A percentile compares a stretch with the other conserved stretches of the same genome.
Evolutionary conservation across 2,329 filamentous ascomycete species (phyloP).

Genomic region (Cladophialophora immunda): DNA sequence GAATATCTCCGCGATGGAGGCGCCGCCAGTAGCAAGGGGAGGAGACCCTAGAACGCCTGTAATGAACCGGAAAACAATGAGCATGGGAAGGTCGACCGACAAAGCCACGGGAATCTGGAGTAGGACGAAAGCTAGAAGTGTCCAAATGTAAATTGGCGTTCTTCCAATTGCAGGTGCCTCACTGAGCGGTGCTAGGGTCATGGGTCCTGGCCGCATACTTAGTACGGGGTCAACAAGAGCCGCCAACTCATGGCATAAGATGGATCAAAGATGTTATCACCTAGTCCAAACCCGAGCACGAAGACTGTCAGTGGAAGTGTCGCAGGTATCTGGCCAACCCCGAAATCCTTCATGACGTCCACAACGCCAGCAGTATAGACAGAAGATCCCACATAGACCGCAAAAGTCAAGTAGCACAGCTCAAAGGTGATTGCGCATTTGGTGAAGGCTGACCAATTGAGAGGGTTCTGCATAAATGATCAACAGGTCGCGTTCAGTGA

Average conservation of each 20-base stretch:
- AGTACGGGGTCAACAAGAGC: neutral
- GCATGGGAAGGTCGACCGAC: conserved; percentile 61
- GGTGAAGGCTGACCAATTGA: conserved; percentile 56
- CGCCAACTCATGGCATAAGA: neutral
- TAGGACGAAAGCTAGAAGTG: conserved; percentile 59
- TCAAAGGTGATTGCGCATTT: conserved; percentile 56
- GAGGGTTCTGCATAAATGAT: conserved; percentile 48
- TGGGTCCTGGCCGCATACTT: conserved; percentile 42
- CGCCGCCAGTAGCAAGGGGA: conserved; percentile 56
- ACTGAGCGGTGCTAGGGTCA: conserved; percentile 55
- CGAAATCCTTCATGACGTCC: conserved; percentile 54
- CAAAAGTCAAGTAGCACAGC: conserved; percentile 59
- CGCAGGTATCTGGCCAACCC: conserved; percentile 55
- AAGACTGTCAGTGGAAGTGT: conserved; percentile 61
- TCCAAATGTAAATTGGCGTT: conserved; percentile 59
- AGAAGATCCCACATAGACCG: conserved; percentile 61
- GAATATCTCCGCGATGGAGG: conserved; percentile 56
- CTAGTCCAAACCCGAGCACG: conserved; percentile 56
- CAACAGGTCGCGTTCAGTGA: neutral
- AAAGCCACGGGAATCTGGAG: conserved; percentile 59
- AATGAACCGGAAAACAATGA: conserved; percentile 62
- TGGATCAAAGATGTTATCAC: conserved; percentile 34
- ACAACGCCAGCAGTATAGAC: conserved; percentile 60
- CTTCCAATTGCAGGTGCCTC: conserved; percentile 62
- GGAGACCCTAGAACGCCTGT: conserved; percentile 61